Percentiles rank a stretch among this genome's conserved stretches.
Conservation (phyloP, 805 yeast genomes). For the Kodamaea lidongshanica region DNA sequence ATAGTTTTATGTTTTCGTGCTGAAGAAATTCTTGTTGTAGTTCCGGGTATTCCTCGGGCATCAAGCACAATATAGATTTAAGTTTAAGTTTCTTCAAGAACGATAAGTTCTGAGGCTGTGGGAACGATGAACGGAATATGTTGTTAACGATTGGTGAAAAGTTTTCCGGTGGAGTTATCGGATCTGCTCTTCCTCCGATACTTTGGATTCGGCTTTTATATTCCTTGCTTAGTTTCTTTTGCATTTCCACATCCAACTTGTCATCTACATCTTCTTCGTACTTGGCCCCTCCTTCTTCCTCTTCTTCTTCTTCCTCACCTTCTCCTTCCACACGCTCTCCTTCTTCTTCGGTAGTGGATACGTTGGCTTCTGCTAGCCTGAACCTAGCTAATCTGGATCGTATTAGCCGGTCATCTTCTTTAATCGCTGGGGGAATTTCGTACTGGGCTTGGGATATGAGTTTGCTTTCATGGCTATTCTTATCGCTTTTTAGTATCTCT, state of each 20-base stretch:
- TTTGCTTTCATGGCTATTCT: slow-evolving; percentile 1
- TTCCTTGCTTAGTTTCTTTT: slow-evolving; percentile 15
- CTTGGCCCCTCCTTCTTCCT: slow-evolving; percentile 10
- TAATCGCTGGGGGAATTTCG: slow-evolving; percentile 2
- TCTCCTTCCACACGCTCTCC: slow-evolving; percentile 15
- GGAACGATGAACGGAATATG: slow-evolving; percentile 86
- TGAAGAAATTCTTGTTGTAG: slow-evolving; percentile 63
- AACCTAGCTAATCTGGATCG: slow-evolving; percentile 28
- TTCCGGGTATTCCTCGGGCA: slow-evolving; percentile 87
- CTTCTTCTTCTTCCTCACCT: slow-evolving; percentile 13
- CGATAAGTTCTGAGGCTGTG: slow-evolving; percentile 73
- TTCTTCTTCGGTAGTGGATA: slow-evolving; percentile 26
- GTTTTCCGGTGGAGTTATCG: slow-evolving; percentile 75
- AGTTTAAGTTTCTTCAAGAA: slow-evolving; percentile 59
- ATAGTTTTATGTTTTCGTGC: slow-evolving; percentile 57
- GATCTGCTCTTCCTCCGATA: slow-evolving; percentile 9
- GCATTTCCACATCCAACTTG: slow-evolving; percentile 26
- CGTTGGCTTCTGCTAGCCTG: slow-evolving; percentile 18
- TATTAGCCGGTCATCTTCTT: slow-evolving; percentile 19
- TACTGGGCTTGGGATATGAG: slow-evolving; percentile 1
- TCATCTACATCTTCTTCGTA: slow-evolving; percentile 40
- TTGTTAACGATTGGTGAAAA: slow-evolving; percentile 71
- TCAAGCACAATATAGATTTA: slow-evolving; percentile 72
- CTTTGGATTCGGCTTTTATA: slow-evolving; percentile 9
- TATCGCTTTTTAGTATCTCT: slow-evolving; percentile 18